Conservation (phyloP, 2,329 filamentous ascomycete genomes). For the Boeremia lycopersici region DNA sequence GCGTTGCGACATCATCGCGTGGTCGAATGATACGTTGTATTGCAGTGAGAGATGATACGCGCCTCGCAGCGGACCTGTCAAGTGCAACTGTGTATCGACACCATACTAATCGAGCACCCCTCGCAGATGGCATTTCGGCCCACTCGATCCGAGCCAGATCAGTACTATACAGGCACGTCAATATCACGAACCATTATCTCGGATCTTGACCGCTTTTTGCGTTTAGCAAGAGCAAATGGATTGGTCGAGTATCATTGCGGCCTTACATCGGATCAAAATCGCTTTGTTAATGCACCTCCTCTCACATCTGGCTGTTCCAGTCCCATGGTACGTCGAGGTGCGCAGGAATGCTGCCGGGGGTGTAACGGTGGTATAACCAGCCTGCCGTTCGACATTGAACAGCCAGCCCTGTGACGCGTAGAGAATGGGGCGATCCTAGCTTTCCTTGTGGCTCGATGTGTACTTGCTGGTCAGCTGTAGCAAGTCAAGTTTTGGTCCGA, state of each 20-base stretch:
- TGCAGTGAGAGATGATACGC: conserved; percentile 13
- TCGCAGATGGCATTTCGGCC: conserved; percentile 14
- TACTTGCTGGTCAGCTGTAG: conserved; percentile 1
- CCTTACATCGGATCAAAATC: conserved; percentile 5
- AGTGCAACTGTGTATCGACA: conserved; percentile 11
- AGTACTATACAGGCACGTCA: conserved; percentile 3
- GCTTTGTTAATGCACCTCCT: conserved; percentile 15
- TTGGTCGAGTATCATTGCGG: conserved; percentile 1
- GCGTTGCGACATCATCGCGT: conserved; percentile 11
- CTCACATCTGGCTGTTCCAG: conserved; percentile 11
- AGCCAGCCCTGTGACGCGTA: conserved; percentile 13
- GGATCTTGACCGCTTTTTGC: conserved; percentile 12
- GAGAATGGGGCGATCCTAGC: conserved; percentile 10
- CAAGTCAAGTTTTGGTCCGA: conserved; percentile 12
- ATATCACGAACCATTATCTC: conserved; percentile 10
- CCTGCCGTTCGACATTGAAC: conserved; percentile 8
- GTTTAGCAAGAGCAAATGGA: conserved; percentile 4
- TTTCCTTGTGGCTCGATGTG: conserved; percentile 2
- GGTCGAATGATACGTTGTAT: conserved; percentile 15
- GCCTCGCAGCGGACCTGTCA: conserved; percentile 2
- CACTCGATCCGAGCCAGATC: conserved; percentile 11
- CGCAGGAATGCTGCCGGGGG: conserved; percentile 17
- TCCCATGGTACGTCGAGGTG: conserved; percentile 13
- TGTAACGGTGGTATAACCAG: conserved; percentile 18
- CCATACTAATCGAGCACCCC: conserved; percentile 12